phyloP scores from a whole-genome alignment of 148 eudicot genomes.

The Rhododendron williamsianum region DNA sequence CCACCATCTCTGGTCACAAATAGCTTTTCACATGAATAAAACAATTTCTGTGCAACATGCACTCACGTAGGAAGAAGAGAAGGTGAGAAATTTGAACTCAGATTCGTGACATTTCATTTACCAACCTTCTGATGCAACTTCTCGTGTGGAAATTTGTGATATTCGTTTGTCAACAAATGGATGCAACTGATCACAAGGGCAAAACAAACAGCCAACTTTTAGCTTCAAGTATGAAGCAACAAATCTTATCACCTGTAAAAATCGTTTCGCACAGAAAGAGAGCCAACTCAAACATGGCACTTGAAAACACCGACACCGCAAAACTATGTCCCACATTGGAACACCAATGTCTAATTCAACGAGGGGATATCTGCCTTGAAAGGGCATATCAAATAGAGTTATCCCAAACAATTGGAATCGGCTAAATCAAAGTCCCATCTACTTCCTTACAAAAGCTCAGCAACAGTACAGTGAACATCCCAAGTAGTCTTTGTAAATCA shows the following conservation, averaged over 20 bases:
- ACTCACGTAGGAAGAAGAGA: background rate
- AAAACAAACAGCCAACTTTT: background rate
- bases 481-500: background rate
- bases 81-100: too few relatives aligned
- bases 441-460: too few relatives aligned
- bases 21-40: too few relatives aligned
- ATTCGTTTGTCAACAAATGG: too few relatives aligned
- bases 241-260: background rate
- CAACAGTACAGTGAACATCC: background rate
- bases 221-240: background rate
- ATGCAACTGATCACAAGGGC: too few relatives aligned
- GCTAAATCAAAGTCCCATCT: too few relatives aligned
- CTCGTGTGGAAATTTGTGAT: too few relatives aligned
- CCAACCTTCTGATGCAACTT: too few relatives aligned
- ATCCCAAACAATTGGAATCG: background rate
- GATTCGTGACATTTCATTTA: too few relatives aligned
- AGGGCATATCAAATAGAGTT: background rate
- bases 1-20: background rate
- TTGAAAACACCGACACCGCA: too few relatives aligned
- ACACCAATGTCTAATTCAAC: too few relatives aligned
- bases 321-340: too few relatives aligned
- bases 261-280: background rate
- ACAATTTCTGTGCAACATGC: background rate
- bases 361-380: background rate
- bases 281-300: background rate